Percentiles rank a stretch among this genome's conserved stretches.
Evolutionary conservation across 352 stramenopile genomes (phyloP).

Genomic region (Phytopythium oedochilum): DNA sequence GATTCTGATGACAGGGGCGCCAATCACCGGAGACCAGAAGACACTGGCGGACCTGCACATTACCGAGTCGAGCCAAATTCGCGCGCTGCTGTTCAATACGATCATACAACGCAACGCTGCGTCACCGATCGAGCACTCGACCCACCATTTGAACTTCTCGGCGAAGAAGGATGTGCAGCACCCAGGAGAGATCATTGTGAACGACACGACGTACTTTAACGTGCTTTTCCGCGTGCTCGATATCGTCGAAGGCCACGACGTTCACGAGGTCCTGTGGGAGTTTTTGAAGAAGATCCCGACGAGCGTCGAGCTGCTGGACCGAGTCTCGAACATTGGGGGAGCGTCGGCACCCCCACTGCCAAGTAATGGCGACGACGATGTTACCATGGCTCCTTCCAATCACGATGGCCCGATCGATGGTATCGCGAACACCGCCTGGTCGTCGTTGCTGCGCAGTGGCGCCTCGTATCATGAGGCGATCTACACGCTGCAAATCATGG

Average conservation of each 20-base stretch:
- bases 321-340: constrained; percentile 50
- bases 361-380: constrained; percentile 23
- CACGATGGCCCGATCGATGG: constrained; percentile 2
- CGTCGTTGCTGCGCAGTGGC: constrained; percentile 48
- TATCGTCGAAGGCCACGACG: constrained; percentile 43
- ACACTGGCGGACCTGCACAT: constrained; percentile 79
- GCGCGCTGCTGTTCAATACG: constrained; percentile 80
- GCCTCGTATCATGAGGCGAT: constrained; percentile 79
- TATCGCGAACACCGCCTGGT: constrained; percentile 44
- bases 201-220: constrained; percentile 71
- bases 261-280: constrained; percentile 73
- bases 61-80: constrained; percentile 67
- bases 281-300: constrained; percentile 84
- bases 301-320: constrained; percentile 55
- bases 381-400: constrained; percentile 31
- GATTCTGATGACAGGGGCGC: constrained; percentile 59
- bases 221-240: constrained; percentile 83
- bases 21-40: constrained; percentile 75
- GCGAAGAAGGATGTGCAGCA: constrained; percentile 24
- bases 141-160: constrained; percentile 28
- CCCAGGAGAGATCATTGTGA: constrained; percentile 61
- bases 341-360: constrained; percentile 3
- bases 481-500: constrained; percentile 87
- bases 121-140: constrained; percentile 21
- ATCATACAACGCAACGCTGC: constrained; percentile 48